Conservation (phyloP, 2,329 filamentous ascomycete genomes). For the Pseudogymnoascus sp. region DNA sequence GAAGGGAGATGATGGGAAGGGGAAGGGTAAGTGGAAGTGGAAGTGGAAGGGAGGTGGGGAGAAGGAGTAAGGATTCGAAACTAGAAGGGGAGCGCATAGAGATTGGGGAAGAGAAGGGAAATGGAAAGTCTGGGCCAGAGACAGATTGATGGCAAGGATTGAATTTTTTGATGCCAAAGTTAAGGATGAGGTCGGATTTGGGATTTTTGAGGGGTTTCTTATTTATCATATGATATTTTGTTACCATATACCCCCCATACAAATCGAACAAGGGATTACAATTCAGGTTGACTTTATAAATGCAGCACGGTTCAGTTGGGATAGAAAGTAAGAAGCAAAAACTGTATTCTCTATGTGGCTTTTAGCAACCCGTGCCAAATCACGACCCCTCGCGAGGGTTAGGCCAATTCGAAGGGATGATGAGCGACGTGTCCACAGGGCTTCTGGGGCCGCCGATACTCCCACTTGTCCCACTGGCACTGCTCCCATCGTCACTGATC, state of each 20-base stretch:
- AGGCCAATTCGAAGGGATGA: not conserved
- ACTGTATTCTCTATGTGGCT: not conserved
- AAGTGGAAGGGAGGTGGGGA: not conserved
- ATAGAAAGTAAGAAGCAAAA: not conserved
- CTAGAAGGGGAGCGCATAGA: not conserved
- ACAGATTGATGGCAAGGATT: not conserved
- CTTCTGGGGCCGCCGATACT: constrained; percentile 46
- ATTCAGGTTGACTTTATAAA: not conserved
- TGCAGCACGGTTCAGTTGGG: no score
- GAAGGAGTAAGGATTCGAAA: no score
- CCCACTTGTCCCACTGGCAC: constrained; percentile 25
- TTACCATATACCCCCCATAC: not conserved
- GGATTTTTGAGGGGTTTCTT: not conserved
- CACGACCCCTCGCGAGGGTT: not conserved
- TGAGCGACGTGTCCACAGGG: constrained; percentile 26
- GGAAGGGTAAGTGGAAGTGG: not conserved
- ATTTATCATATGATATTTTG: not conserved
- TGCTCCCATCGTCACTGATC: constrained; percentile 32
- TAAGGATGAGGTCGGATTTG: not conserved
- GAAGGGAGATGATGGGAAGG: not conserved
- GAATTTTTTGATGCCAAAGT: not conserved
- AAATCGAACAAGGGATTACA: not conserved
- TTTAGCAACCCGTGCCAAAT: not conserved
- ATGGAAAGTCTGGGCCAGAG: not conserved
- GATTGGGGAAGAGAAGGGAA: not conserved